These are phyloP conservation scores for Laguncularia racemosa DNA, from an alignment of 345 rosid genomes.

Conservation along the genomic window DNA sequence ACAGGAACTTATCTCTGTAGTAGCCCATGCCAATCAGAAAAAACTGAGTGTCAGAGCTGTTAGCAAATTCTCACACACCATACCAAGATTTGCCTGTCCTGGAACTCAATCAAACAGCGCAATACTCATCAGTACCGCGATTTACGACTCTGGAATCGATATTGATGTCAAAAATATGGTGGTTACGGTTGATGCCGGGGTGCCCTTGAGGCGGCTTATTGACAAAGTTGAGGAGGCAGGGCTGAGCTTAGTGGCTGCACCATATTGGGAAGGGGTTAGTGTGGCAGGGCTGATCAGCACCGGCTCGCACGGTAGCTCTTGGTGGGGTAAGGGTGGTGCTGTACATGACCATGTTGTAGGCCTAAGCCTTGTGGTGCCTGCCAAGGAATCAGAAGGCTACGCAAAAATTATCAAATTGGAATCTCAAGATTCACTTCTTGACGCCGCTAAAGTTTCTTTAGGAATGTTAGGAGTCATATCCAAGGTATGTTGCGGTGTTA, in stretches of 20 bases:
- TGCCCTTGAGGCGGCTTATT: conserved; percentile 48
- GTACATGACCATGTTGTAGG: conserved; percentile 84
- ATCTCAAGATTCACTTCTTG: conserved; percentile 45
- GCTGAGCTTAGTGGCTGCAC: conserved; percentile 60
- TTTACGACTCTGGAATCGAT: conserved; percentile 34
- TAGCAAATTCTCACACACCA: conserved; percentile 69
- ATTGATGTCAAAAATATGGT: conserved; percentile 36
- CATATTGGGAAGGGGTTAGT: conserved; percentile 96
- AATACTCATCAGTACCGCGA: conserved; percentile 59
- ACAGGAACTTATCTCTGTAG: conserved; percentile 52
- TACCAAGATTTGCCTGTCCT: conserved; percentile 82
- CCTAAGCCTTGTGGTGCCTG: conserved; percentile 55
- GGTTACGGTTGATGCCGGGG: conserved; percentile 72
- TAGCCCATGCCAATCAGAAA: conserved; percentile 44
- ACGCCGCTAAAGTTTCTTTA: conserved; percentile 68
- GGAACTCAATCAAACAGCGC: conserved; percentile 16
- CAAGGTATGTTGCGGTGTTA: conserved; percentile 37
- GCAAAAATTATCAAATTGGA: conserved; percentile 53
- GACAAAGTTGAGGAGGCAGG: conserved; percentile 61
- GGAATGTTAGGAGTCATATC: conserved; percentile 79
- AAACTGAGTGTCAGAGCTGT: conserved; percentile 63
- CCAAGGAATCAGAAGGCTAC: conserved; percentile 42
- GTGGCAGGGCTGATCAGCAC: conserved; percentile 76
- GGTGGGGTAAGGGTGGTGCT: conserved; percentile 93
- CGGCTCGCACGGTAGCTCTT: conserved; percentile 95